Evolutionary conservation across 495 filamentous ascomycete species (phyloP).

Genomic region (Recurvomyces mirabilis): DNA sequence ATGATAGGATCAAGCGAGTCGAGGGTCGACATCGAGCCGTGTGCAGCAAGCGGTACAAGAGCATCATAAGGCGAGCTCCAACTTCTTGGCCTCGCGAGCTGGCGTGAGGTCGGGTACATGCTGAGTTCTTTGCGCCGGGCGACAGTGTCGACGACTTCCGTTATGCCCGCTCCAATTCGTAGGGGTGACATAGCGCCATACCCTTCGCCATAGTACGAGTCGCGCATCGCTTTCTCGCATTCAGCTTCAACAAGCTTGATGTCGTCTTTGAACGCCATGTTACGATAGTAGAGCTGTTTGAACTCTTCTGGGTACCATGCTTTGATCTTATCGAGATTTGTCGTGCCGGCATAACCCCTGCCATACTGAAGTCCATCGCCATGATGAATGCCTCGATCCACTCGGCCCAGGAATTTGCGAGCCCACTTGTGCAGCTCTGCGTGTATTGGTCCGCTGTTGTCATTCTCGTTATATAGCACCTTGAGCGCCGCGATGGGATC

Average conservation of each 20-base stretch:
- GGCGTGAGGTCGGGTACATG: too few species aligned
- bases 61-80: too few species aligned
- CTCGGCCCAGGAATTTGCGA: slow-evolving; percentile 6
- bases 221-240: too few species aligned
- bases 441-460: slow-evolving; percentile 6
- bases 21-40: too few species aligned
- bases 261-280: slow-evolving; percentile 6
- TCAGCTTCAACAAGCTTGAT: slow-evolving; percentile 3
- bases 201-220: too few species aligned
- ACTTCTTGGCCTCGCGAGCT: too few species aligned
- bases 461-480: slow-evolving; percentile 16
- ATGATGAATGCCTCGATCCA: neutral
- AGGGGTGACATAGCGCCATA: neutral
- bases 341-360: neutral
- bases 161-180: too few species aligned
- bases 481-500: slow-evolving; percentile 15
- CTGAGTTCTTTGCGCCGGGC: too few species aligned
- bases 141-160: too few species aligned
- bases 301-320: neutral
- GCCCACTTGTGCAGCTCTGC: slow-evolving; percentile 16
- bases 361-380: too few species aligned
- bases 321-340: slow-evolving; percentile 4
- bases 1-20: too few species aligned
- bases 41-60: too few species aligned
- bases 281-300: neutral